phyloP scores from a whole-genome alignment of 345 rosid species.

The Barbarea vulgaris region DNA sequence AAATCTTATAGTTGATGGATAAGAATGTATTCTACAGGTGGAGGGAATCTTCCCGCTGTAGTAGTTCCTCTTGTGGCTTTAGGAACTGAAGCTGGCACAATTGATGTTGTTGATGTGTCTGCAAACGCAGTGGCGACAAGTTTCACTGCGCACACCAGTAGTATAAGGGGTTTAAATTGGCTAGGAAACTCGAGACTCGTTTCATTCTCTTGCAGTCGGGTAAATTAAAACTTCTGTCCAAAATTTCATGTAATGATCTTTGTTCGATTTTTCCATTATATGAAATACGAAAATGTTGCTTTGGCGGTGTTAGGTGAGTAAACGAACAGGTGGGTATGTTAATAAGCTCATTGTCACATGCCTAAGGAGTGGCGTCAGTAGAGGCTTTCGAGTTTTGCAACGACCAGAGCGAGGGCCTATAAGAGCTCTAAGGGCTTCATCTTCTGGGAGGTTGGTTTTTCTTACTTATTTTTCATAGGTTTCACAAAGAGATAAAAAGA shows the following conservation, averaged over 20 bases:
- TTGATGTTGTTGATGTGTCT: constrained; percentile 83
- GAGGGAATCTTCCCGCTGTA: constrained; percentile 78
- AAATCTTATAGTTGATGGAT: constrained; percentile 25
- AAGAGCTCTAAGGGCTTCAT: constrained; percentile 78
- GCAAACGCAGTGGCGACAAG: constrained; percentile 80
- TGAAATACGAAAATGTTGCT: background rate
- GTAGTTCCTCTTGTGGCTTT: constrained; percentile 91
- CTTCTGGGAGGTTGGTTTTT: constrained; percentile 77
- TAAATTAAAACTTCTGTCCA: constrained; percentile 13
- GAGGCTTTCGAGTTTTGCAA: constrained; percentile 73
- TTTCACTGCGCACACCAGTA: constrained; percentile 68
- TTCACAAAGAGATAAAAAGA: background rate
- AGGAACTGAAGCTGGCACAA: constrained; percentile 80
- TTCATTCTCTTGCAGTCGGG: constrained; percentile 74
- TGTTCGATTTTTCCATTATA: background rate
- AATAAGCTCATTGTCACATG: constrained; percentile 84
- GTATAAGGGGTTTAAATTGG: constrained; percentile 82
- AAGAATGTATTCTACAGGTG: constrained; percentile 54
- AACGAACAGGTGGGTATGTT: constrained; percentile 73
- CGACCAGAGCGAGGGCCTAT: constrained; percentile 86
- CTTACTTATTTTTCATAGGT: constrained; percentile 1
- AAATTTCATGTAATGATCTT: background rate
- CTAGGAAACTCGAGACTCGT: constrained; percentile 93
- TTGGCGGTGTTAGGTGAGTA: constrained; percentile 60
- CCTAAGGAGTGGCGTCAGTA: constrained; percentile 81